A percentile compares a stretch with the other conserved stretches of the same genome.
These are phyloP conservation scores for Colletotrichum melonis DNA, from an alignment of 2,329 filamentous ascomycete genomes.

Conservation along the genomic window DNA sequence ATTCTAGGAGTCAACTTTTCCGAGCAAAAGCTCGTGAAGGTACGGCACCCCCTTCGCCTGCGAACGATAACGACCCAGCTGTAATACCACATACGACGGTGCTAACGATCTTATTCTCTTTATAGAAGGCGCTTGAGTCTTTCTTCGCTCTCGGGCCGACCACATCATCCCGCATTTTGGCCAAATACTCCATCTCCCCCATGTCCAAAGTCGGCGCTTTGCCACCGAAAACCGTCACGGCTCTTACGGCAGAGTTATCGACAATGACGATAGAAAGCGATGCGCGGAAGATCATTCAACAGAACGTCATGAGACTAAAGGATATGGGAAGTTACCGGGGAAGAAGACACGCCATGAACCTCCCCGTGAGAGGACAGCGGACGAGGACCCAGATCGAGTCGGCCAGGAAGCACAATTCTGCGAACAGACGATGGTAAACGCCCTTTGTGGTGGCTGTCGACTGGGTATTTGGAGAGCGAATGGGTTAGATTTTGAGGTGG, in stretches of 20 bases:
- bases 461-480: not conserved
- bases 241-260: constrained; percentile 85
- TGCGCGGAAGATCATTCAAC: constrained; percentile 78
- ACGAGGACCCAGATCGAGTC: constrained; percentile 80
- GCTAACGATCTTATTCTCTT: constrained; percentile 4
- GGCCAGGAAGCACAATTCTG: constrained; percentile 70
- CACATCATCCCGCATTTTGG: constrained; percentile 80
- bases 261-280: constrained; percentile 96
- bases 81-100: constrained; percentile 3
- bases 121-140: constrained; percentile 77
- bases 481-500: constrained; percentile 1
- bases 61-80: not conserved
- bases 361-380: constrained; percentile 91
- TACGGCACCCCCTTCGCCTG: constrained; percentile 51
- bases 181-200: constrained; percentile 89
- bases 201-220: constrained; percentile 82
- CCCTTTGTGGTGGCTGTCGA: not conserved
- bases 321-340: constrained; percentile 94
- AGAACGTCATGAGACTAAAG: constrained; percentile 87
- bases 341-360: constrained; percentile 88
- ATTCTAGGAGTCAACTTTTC: constrained; percentile 88
- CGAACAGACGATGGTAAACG: constrained; percentile 58
- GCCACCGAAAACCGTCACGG: constrained; percentile 79
- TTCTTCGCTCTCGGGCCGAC: constrained; percentile 88
- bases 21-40: constrained; percentile 85